Conservation (phyloP, 257 asterid species). For the Cordia subcordata region DNA sequence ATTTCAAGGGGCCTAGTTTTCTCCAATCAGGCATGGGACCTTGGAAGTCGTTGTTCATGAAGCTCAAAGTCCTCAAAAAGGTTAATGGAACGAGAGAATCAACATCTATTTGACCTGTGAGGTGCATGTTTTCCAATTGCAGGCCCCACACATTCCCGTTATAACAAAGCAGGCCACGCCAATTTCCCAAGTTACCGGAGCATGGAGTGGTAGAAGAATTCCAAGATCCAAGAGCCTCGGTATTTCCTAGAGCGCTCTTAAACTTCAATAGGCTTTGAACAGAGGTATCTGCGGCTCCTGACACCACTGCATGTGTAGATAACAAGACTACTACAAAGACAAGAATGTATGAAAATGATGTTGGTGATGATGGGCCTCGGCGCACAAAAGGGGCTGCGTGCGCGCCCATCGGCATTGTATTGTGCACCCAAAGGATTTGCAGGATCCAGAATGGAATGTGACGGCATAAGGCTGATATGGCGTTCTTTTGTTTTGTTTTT, state of each 20-base stretch:
- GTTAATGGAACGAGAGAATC: slow-evolving; percentile 49
- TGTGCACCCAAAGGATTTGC: slow-evolving; percentile 9
- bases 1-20: slow-evolving; percentile 65
- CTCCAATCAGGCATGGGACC: slow-evolving; percentile 88
- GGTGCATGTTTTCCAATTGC: slow-evolving; percentile 69
- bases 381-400: slow-evolving; percentile 40
- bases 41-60: slow-evolving; percentile 60
- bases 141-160: slow-evolving; percentile 71
- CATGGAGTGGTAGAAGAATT: slow-evolving; percentile 48
- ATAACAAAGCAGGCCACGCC: slow-evolving; percentile 73
- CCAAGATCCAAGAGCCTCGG: slow-evolving; percentile 48
- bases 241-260: slow-evolving; percentile 43
- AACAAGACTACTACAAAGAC: no score
- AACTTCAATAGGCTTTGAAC: slow-evolving; percentile 43
- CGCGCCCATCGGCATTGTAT: slow-evolving; percentile 56
- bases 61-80: slow-evolving; percentile 56
- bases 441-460: slow-evolving; percentile 8
- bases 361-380: slow-evolving; percentile 30
- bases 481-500: no score
- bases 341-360: not conserved
- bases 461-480: not conserved
- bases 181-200: slow-evolving; percentile 33
- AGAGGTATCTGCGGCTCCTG: slow-evolving; percentile 21
- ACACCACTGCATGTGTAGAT: not conserved
- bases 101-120: slow-evolving; percentile 64